These are phyloP conservation scores for Leptomonas pyrrhocoris DNA, from an alignment of 208 protist species.

Conservation along the genomic window DNA sequence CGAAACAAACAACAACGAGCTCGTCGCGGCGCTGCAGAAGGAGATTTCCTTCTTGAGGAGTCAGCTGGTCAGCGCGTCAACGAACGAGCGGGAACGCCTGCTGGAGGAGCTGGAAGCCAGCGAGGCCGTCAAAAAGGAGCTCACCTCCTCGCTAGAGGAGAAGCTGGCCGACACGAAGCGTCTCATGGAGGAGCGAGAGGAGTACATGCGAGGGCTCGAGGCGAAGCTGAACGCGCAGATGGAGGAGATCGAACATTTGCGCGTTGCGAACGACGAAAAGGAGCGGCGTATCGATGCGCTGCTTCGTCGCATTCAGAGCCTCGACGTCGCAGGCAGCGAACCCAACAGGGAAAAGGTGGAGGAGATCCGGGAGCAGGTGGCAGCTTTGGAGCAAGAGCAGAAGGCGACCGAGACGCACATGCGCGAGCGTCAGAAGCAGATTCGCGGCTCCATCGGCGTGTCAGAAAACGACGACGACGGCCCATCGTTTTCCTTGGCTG, in stretches of 20 bases:
- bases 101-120: slow-evolving; percentile 68
- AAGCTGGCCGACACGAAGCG: slow-evolving; percentile 66
- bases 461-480: slow-evolving; percentile 21
- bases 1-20: slow-evolving; percentile 84
- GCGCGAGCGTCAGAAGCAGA: slow-evolving; percentile 26
- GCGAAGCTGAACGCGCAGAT: slow-evolving; percentile 50
- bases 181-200: slow-evolving; percentile 76
- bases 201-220: slow-evolving; percentile 70
- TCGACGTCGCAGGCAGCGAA: slow-evolving; percentile 21
- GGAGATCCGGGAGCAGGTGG: slow-evolving; percentile 58
- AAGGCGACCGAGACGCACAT: slow-evolving; percentile 38
- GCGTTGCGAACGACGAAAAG: slow-evolving; percentile 65
- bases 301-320: slow-evolving; percentile 48
- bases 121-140: slow-evolving; percentile 72
- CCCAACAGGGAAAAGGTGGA: slow-evolving; percentile 39
- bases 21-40: slow-evolving; percentile 70
- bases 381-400: slow-evolving; percentile 66
- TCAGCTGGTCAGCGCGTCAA: slow-evolving; percentile 57
- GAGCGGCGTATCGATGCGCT: slow-evolving; percentile 66
- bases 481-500: slow-evolving; percentile 17
- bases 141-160: slow-evolving; percentile 68
- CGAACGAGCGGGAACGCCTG: slow-evolving; percentile 49
- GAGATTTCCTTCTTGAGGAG: slow-evolving; percentile 65
- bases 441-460: slow-evolving; percentile 10
- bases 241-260: slow-evolving; percentile 61